Evolutionary conservation across 148 eudicot species (phyloP).

Genomic region (Rhododendron henanense): DNA sequence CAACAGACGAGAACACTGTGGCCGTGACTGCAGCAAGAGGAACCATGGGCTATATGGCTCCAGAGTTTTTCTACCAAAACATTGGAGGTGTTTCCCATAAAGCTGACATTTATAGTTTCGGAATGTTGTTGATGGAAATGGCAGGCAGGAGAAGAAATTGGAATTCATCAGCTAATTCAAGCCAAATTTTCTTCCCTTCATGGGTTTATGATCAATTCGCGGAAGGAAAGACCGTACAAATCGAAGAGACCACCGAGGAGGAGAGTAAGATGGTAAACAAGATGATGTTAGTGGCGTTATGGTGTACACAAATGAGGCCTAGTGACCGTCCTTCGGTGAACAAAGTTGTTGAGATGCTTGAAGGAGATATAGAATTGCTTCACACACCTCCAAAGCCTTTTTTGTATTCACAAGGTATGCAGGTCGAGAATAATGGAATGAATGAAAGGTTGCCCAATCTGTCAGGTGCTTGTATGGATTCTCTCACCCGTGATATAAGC

Average conservation of each 20-base stretch:
- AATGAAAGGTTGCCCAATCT: background rate
- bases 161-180: background rate
- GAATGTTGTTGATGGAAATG: background rate
- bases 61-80: background rate
- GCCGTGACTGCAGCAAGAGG: background rate
- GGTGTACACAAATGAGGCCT: constrained; percentile 14
- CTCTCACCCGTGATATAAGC: background rate
- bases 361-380: background rate
- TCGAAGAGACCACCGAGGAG: background rate
- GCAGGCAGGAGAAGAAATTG: background rate
- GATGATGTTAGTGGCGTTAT: constrained; percentile 4
- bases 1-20: too few relatives aligned
- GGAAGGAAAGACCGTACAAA: background rate
- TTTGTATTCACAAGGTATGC: background rate
- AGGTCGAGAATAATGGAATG: background rate
- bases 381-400: background rate
- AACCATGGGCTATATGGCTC: too few relatives aligned
- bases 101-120: constrained; percentile 6
- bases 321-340: constrained; percentile 1
- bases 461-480: background rate
- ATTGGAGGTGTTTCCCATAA: constrained; percentile 6
- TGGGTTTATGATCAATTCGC: constrained; percentile 4
- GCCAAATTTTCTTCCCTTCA: background rate
- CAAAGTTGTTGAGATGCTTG: constrained; percentile 8
- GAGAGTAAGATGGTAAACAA: background rate